Evolutionary conservation across 371 early-diverging fungal genomes (phyloP), one percentile per base, ranked within the genome.

Genomic region (Apophysomyces elegans): DNA sequence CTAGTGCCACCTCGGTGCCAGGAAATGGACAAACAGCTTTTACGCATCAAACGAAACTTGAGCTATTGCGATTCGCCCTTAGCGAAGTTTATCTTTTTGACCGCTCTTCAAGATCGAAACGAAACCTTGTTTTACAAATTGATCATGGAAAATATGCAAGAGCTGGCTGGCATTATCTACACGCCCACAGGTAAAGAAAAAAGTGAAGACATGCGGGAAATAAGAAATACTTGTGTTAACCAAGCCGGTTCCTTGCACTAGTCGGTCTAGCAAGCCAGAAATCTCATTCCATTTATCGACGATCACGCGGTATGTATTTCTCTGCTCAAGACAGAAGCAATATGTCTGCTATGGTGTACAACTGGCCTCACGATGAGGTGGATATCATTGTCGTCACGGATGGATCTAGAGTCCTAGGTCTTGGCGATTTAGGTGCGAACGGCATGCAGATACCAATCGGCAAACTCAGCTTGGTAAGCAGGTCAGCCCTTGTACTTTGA

Each of bases 351-450:
- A 83, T 86, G 82, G 82, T 84, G 1, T 74, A 83, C 56, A 86
- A 86, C 62, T 86, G 86, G 86, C 83, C 84, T 37, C 79, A 82
- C 57, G 81, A 83, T 56, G 79, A 85, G 54, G 81, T 86, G 26
- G 86, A 86, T 65, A 85, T 88, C 11, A 88, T 88, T 74, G 89
- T 88, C 7, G 88, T 89, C 7, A 88, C 90, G 35, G 90, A 89
- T 67, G 90, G 90, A 37, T 86, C 86, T 9, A 79, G 90, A 56
- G 85, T 89, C 7, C 72, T 89, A 16, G 90, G 90, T 36, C 71
- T 89, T 36, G 88, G 88, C 50, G 88, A 89, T 71, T 68, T 89
- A 63, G 90, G 90, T 21, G 86, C 85, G 14, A 88, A 86, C 64
- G 90, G 90, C 59, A 89, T 89, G 90, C 86, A 84, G 56, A 82